A percentile compares a stretch with the other conserved stretches of the same genome.
Evolutionary conservation across 345 rosid genomes (phyloP).

Genomic region (Aegle marmelos): DNA sequence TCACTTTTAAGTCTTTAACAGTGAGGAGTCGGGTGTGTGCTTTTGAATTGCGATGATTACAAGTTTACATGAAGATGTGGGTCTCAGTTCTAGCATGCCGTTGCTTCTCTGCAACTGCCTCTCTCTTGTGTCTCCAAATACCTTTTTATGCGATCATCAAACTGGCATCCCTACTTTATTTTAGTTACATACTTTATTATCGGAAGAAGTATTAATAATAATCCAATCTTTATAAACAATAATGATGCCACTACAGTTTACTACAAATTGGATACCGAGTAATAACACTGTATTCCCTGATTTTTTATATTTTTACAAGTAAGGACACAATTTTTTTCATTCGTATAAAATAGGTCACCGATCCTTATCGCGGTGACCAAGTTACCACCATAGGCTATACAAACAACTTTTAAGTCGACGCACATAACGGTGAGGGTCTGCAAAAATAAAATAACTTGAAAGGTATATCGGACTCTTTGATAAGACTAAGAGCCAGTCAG

Average conservation of each 20-base stretch:
- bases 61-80: slow-evolving; percentile 20
- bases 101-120: neutral
- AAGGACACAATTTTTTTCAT: neutral
- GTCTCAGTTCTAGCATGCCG: slow-evolving; percentile 19
- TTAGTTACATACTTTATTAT: neutral
- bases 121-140: slow-evolving; percentile 18
- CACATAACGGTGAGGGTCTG: too few relatives aligned
- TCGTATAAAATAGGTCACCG: too few relatives aligned
- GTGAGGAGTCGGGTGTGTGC: slow-evolving; percentile 9
- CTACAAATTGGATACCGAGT: neutral
- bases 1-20: slow-evolving; percentile 33
- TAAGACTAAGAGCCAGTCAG: too few relatives aligned
- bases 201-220: too few relatives aligned
- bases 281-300: neutral
- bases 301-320: neutral
- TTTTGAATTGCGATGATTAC: slow-evolving; percentile 39
- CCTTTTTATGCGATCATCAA: slow-evolving; percentile 24
- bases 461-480: too few relatives aligned
- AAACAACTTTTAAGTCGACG: too few relatives aligned
- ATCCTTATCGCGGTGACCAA: too few relatives aligned
- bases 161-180: slow-evolving; percentile 32
- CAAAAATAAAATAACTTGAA: too few relatives aligned
- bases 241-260: too few relatives aligned
- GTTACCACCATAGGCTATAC: too few relatives aligned
- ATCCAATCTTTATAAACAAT: too few relatives aligned